Conservation (phyloP, 768 basidiomycete species). For the Podaxis sp. region DNA sequence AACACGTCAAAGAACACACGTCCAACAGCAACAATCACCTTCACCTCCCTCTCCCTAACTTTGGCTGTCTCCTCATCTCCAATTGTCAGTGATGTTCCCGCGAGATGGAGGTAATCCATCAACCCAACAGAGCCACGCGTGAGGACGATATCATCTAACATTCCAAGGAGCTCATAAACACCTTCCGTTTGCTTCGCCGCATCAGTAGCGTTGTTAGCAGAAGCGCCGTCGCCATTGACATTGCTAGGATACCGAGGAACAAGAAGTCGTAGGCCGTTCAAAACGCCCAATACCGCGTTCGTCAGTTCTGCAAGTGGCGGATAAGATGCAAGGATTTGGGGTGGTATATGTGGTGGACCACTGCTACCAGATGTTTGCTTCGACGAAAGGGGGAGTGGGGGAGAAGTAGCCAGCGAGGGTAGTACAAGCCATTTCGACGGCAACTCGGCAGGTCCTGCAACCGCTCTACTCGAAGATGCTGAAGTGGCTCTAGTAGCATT, state of each 20-base stretch:
- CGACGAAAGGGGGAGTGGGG: constrained; percentile 20
- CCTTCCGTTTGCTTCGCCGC: neutral
- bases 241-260: constrained; percentile 55
- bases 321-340: constrained; percentile 65
- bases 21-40: constrained; percentile 42
- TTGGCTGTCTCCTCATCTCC: constrained; percentile 13
- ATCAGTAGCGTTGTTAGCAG: neutral
- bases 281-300: constrained; percentile 65
- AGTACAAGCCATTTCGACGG: constrained; percentile 53
- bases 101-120: constrained; percentile 1
- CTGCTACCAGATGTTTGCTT: constrained; percentile 16
- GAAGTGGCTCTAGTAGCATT: constrained; percentile 10
- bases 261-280: constrained; percentile 81
- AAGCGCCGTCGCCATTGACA: neutral
- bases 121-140: neutral
- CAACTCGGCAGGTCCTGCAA: constrained; percentile 11
- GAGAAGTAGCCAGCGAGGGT: constrained; percentile 27
- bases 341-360: constrained; percentile 57
- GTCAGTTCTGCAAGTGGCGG: constrained; percentile 70
- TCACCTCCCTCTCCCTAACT: constrained; percentile 22
- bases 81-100: neutral
- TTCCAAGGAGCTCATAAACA: constrained; percentile 37
- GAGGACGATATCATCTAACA: constrained; percentile 40
- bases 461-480: constrained; percentile 12
- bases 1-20: constrained; percentile 57